phyloP scores from a whole-genome alignment of 2,329 filamentous ascomycete genomes.

The Calonectria leucothoes region DNA sequence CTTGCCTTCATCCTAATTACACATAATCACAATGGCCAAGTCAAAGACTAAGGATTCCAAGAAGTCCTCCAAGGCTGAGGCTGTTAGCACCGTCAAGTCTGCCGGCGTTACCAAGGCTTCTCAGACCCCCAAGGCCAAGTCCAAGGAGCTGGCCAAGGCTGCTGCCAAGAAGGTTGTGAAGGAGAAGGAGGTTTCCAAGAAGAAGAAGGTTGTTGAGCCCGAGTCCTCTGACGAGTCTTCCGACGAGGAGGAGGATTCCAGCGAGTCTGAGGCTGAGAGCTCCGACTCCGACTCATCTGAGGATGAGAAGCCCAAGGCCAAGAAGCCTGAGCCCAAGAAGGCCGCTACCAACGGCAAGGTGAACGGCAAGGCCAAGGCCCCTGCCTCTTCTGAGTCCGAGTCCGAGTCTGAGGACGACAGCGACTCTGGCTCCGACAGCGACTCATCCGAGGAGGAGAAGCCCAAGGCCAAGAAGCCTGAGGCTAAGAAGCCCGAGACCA shows the following conservation, averaged over 20 bases:
- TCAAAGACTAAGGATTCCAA: conserved; percentile 69
- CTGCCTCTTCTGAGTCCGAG: conserved; percentile 44
- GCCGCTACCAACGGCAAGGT: conserved; percentile 42
- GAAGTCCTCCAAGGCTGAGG: conserved; percentile 65
- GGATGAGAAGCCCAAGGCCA: conserved; percentile 47
- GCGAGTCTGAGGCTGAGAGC: conserved; percentile 22
- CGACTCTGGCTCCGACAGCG: conserved; percentile 50
- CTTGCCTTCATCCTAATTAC: conserved; percentile 22
- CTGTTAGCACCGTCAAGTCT: conserved; percentile 69
- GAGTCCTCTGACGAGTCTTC: conserved; percentile 52
- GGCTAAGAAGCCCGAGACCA: conserved; percentile 45
- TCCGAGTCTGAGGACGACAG: conserved; percentile 47
- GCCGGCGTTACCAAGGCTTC: conserved; percentile 75
- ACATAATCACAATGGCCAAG: conserved; percentile 70
- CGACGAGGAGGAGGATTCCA: conserved; percentile 47
- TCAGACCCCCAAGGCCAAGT: conserved; percentile 73
- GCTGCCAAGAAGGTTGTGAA: conserved; percentile 61
- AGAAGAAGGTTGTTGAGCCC: conserved; percentile 59
- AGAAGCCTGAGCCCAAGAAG: conserved; percentile 42
- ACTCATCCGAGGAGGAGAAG: conserved; percentile 51
- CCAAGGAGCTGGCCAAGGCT: conserved; percentile 75
- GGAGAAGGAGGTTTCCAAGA: conserved; percentile 60
- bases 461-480: conserved; percentile 47
- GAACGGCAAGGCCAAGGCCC: conserved; percentile 42
- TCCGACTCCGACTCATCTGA: conserved; percentile 52